Evolutionary conservation across 2,329 filamentous ascomycete genomes (phyloP).

Genomic region (Arthrobotrys musiformis): DNA sequence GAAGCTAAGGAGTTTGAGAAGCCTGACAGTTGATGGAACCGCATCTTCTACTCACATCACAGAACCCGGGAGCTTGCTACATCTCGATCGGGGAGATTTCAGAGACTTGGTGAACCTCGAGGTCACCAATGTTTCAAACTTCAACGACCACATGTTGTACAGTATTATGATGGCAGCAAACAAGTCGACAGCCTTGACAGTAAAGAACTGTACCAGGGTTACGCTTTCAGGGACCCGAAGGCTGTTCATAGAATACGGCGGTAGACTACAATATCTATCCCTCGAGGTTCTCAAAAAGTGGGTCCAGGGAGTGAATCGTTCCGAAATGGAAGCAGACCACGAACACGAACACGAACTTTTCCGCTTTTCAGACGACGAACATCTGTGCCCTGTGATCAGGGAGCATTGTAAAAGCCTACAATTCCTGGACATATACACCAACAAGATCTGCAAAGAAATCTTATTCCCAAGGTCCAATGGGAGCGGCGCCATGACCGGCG

Average conservation of each 20-base stretch:
- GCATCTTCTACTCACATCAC: background rate
- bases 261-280: background rate
- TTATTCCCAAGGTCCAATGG: slow-evolving; percentile 5
- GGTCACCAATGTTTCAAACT: slow-evolving; percentile 2
- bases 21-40: slow-evolving; percentile 12
- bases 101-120: slow-evolving; percentile 3
- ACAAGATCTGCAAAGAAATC: slow-evolving; percentile 48
- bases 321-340: background rate
- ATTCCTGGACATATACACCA: slow-evolving; percentile 39
- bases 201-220: slow-evolving; percentile 16
- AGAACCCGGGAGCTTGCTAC: background rate
- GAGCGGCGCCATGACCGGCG: slow-evolving; percentile 45
- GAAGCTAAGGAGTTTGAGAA: slow-evolving; percentile 4
- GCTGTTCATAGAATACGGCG: slow-evolving; percentile 15
- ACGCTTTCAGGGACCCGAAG: slow-evolving; percentile 22
- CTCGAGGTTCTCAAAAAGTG: slow-evolving; percentile 31
- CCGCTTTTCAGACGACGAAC: slow-evolving; percentile 24
- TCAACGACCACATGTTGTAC: slow-evolving; percentile 11
- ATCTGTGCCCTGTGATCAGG: slow-evolving; percentile 40
- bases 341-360: slow-evolving; percentile 10
- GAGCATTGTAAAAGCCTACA: slow-evolving; percentile 22
- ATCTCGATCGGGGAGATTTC: background rate
- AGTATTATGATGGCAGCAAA: background rate
- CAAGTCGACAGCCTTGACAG: background rate
- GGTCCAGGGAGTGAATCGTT: background rate